Conservation (phyloP, 345 rosid species). For the Populus pruinosa region DNA sequence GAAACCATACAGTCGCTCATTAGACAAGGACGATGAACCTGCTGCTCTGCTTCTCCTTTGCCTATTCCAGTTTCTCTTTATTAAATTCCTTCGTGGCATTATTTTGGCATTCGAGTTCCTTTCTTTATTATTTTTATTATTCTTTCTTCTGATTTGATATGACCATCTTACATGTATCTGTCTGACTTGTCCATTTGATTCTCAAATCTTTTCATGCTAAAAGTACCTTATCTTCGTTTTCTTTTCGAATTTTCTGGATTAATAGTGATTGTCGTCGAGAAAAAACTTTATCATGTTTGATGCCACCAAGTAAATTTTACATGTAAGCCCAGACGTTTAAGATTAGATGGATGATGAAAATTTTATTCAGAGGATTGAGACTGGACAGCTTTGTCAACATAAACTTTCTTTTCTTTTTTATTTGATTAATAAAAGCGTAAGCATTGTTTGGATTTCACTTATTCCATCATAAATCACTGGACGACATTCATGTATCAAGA, state of each 20-base stretch:
- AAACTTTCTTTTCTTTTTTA: too few relatives aligned
- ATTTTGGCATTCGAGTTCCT: background rate
- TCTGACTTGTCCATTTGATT: conserved; percentile 11
- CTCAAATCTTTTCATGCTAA: background rate
- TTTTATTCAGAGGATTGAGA: background rate
- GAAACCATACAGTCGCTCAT: background rate
- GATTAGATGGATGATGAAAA: background rate
- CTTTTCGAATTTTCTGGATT: background rate
- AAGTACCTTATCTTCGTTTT: background rate
- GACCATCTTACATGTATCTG: conserved; percentile 1
- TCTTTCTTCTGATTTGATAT: conserved; percentile 9
- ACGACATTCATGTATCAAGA: too few relatives aligned
- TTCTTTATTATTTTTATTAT: background rate
- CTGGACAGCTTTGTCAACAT: background rate
- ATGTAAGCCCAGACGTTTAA: background rate
- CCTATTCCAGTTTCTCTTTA: background rate
- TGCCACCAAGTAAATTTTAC: background rate
- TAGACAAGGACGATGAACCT: background rate
- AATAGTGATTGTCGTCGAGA: background rate
- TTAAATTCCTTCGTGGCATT: background rate
- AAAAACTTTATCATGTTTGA: background rate
- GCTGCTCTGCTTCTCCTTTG: background rate
- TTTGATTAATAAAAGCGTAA: too few relatives aligned
- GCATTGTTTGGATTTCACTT: too few relatives aligned
- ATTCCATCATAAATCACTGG: too few relatives aligned